Conservation (phyloP, 2,329 filamentous ascomycete species). For the Aspergillus intermedius region DNA sequence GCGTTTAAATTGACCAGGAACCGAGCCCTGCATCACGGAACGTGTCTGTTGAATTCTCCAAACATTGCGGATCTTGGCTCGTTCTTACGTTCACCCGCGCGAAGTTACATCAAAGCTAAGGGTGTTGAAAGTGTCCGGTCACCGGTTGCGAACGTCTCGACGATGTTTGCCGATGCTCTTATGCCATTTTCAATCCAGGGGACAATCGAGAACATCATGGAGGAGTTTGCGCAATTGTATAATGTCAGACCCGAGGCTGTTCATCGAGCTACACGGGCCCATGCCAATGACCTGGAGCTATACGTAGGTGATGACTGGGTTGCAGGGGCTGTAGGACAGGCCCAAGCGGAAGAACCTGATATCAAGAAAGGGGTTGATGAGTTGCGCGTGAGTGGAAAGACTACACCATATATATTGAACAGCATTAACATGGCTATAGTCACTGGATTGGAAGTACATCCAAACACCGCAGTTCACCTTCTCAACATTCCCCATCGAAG, state of each 20-base stretch:
- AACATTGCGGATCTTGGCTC: slow-evolving; percentile 63
- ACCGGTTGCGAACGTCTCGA: slow-evolving; percentile 68
- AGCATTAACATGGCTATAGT: slow-evolving; percentile 22
- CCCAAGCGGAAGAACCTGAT: slow-evolving; percentile 41
- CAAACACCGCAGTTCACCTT: slow-evolving; percentile 83
- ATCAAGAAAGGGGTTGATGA: slow-evolving; percentile 55
- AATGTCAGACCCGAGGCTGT: slow-evolving; percentile 34
- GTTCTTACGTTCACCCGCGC: slow-evolving; percentile 72
- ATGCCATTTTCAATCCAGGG: slow-evolving; percentile 42
- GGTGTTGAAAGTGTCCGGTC: slow-evolving; percentile 91
- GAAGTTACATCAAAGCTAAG: slow-evolving; percentile 66
- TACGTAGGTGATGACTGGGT: slow-evolving; percentile 30
- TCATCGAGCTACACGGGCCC: slow-evolving; percentile 25
- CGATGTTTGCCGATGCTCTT: slow-evolving; percentile 44
- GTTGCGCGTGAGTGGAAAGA: slow-evolving; percentile 46
- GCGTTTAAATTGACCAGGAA: slow-evolving; percentile 85
- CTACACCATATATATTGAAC: not conserved
- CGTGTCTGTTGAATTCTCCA: slow-evolving; percentile 71
- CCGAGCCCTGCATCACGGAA: slow-evolving; percentile 85
- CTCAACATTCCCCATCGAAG: slow-evolving; percentile 53
- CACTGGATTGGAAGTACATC: slow-evolving; percentile 63
- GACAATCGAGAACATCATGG: slow-evolving; percentile 50
- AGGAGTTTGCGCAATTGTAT: slow-evolving; percentile 65
- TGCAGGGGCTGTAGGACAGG: slow-evolving; percentile 47
- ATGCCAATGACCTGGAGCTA: slow-evolving; percentile 26